Evolutionary conservation across 1,284 basidiomycete species (phyloP).

Genomic region (Trametes polyzona): DNA sequence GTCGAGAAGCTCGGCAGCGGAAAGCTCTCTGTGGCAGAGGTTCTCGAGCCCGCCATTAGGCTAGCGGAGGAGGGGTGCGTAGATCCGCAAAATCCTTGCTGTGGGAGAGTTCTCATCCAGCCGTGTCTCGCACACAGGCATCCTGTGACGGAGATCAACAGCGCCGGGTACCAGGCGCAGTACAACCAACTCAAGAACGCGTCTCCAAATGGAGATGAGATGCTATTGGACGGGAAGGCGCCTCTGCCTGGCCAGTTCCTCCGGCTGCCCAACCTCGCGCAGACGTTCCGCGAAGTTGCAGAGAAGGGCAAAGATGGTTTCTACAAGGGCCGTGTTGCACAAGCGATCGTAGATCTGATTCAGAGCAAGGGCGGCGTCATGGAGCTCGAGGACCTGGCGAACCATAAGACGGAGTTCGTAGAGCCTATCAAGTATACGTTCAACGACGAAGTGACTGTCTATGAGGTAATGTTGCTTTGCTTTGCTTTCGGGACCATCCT

Average conservation of each 20-base stretch:
- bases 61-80: constrained; percentile 84
- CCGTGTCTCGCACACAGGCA: background rate
- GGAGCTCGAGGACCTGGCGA: constrained; percentile 86
- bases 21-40: constrained; percentile 77
- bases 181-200: constrained; percentile 81
- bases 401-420: constrained; percentile 79
- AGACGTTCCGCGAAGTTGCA: constrained; percentile 82
- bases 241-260: constrained; percentile 82
- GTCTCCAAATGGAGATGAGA: constrained; percentile 82
- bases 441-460: constrained; percentile 77
- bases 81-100: background rate
- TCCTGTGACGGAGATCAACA: constrained; percentile 81
- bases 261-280: constrained; percentile 78
- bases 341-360: constrained; percentile 88
- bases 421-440: constrained; percentile 93
- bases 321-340: constrained; percentile 88
- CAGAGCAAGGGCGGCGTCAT: constrained; percentile 87
- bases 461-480: constrained; percentile 65
- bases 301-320: constrained; percentile 88
- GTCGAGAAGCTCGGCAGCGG: constrained; percentile 84
- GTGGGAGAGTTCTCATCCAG: too few relatives aligned
- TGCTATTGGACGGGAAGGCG: constrained; percentile 83
- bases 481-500: background rate
- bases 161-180: constrained; percentile 72
- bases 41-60: constrained; percentile 86